Conservation (phyloP, 345 rosid species). For the Laguncularia racemosa region DNA sequence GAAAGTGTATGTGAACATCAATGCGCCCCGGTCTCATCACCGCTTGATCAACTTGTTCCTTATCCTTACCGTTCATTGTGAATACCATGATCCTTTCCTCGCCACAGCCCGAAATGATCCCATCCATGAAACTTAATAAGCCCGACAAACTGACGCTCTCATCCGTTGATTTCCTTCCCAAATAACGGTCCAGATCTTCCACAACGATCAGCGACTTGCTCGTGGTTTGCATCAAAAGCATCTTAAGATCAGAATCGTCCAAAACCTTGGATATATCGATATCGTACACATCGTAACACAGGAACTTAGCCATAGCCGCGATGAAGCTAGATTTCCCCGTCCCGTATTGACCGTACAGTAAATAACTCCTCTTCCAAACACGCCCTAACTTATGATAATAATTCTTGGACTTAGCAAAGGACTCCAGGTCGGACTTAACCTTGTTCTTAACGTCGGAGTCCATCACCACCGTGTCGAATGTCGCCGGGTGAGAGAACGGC, state of each 20-base stretch:
- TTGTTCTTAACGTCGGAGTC: constrained; percentile 44
- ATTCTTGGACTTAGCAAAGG: constrained; percentile 51
- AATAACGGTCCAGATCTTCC: constrained; percentile 51
- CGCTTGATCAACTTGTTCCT: constrained; percentile 30
- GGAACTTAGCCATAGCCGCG: constrained; percentile 50
- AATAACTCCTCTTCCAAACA: constrained; percentile 65
- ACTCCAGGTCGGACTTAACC: constrained; percentile 51
- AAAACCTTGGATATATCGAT: constrained; percentile 38
- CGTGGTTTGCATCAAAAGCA: constrained; percentile 41
- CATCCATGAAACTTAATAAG: constrained; percentile 58
- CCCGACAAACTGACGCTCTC: constrained; percentile 30
- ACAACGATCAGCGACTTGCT: constrained; percentile 36
- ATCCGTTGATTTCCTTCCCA: constrained; percentile 29
- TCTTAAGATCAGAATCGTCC: constrained; percentile 47
- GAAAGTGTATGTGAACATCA: constrained; percentile 81
- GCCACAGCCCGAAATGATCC: constrained; percentile 44
- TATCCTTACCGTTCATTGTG: constrained; percentile 41
- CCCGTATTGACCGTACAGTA: constrained; percentile 51
- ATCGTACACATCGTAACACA: constrained; percentile 49
- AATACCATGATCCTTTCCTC: constrained; percentile 58
- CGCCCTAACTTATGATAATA: constrained; percentile 57
- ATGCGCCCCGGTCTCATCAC: constrained; percentile 56
- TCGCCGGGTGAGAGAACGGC: constrained; percentile 50
- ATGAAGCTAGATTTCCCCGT: constrained; percentile 62
- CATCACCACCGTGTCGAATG: constrained; percentile 53